Conservation (phyloP, 2,329 filamentous ascomycete genomes). For the Trichoderma harzianum region DNA sequence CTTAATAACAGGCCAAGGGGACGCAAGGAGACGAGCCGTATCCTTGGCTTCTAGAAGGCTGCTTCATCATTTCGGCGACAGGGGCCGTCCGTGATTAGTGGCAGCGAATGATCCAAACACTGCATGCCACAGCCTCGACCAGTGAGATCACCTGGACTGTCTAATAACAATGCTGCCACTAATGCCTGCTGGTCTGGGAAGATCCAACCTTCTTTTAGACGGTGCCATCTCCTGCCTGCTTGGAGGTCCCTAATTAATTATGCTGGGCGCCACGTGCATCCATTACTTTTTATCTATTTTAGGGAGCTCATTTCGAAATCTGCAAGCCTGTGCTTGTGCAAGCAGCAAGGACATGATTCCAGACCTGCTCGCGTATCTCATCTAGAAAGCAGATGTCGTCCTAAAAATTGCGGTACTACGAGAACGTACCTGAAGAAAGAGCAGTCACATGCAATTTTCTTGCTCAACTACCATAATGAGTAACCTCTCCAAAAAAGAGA, state of each 20-base stretch:
- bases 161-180: neutral
- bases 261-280: conserved; percentile 8
- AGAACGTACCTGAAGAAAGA: neutral
- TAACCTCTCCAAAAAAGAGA: neutral
- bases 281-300: neutral
- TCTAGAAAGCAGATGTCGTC: neutral
- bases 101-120: neutral
- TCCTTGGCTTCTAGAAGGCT: conserved; percentile 11
- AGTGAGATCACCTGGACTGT: neutral
- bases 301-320: neutral
- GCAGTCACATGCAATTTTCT: neutral
- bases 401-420: neutral
- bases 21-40: neutral
- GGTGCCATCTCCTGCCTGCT: neutral
- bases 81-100: neutral
- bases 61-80: conserved; percentile 15
- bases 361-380: conserved; percentile 14
- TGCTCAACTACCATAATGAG: neutral
- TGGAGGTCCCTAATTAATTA: neutral
- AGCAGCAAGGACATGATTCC: neutral
- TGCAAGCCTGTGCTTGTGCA: neutral
- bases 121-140: neutral
- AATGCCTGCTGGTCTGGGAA: neutral
- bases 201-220: neutral
- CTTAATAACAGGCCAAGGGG: neutral